Conservation (phyloP, 352 stramenopile species). For the Pythium phragmitis region DNA sequence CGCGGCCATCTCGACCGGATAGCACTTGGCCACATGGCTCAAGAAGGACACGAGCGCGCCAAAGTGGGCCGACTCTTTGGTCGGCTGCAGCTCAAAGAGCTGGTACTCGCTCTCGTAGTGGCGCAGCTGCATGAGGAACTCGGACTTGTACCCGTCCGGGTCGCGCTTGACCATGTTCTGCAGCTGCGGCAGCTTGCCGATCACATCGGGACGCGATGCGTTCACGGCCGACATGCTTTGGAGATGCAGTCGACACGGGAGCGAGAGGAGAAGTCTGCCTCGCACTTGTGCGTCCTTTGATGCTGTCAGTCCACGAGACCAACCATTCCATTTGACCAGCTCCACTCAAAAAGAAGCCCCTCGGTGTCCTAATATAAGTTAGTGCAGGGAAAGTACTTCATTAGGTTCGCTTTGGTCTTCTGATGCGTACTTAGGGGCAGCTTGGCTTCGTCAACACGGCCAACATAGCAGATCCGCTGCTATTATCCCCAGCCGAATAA, state of each 20-base stretch:
- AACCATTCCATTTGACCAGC: slow-evolving; percentile 28
- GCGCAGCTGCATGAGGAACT: slow-evolving; percentile 97
- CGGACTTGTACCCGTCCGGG: slow-evolving; percentile 93
- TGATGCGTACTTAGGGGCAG: slow-evolving; percentile 18
- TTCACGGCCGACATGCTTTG: slow-evolving; percentile 59
- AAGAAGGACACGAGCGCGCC: slow-evolving; percentile 97
- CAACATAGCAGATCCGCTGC: neutral
- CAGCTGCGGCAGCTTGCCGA: slow-evolving; percentile 92
- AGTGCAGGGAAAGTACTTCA: neutral
- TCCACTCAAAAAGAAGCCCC: slow-evolving; percentile 21
- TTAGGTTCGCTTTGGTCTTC: slow-evolving; percentile 18
- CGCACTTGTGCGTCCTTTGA: slow-evolving; percentile 22
- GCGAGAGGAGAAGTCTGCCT: neutral
- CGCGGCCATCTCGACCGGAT: slow-evolving; percentile 79
- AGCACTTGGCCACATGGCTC: slow-evolving; percentile 90
- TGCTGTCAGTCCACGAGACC: slow-evolving; percentile 15
- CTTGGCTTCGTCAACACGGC: slow-evolving; percentile 19
- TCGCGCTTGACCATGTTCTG: slow-evolving; percentile 99
- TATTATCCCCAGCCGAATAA: neutral
- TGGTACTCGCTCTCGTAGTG: slow-evolving; percentile 96
- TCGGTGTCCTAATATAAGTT: neutral
- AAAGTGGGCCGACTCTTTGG: slow-evolving; percentile 92
- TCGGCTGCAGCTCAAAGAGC: slow-evolving; percentile 93
- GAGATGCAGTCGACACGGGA: neutral
- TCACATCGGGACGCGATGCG: slow-evolving; percentile 81